phyloP scores from a whole-genome alignment of 176 grass and related monocot genomes.

The Carex kokanica region DNA sequence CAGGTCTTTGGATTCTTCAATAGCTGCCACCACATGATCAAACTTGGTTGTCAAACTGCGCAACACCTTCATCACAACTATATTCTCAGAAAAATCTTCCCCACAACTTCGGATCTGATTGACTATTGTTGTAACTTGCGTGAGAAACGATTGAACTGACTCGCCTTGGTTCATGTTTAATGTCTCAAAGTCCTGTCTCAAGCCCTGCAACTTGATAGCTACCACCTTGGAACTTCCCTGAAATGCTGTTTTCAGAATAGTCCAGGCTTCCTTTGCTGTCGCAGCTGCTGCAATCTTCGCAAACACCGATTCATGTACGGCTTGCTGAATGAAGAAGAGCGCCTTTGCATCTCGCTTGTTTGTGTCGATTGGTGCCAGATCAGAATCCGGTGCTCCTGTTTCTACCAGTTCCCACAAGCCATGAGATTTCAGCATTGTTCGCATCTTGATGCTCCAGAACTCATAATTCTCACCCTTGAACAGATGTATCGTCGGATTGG shows the following conservation, averaged over 20 bases:
- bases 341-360: no score
- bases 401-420: no score
- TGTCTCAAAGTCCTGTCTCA: conserved; percentile 5
- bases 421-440: no score
- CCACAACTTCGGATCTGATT: neutral
- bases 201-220: neutral
- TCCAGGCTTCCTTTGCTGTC: conserved; percentile 2
- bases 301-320: neutral
- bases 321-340: no score
- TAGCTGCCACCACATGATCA: no score
- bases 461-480: no score
- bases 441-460: no score
- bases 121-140: conserved; percentile 2
- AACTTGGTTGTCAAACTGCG: no score
- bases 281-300: neutral
- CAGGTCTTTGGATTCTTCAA: no score
- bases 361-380: no score
- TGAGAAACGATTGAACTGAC: neutral
- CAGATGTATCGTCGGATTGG: no score
- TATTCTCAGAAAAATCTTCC: neutral
- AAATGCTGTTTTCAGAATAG: conserved; percentile 5
- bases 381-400: no score
- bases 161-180: conserved; percentile 6
- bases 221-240: conserved; percentile 7
- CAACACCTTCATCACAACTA: neutral